Conservation (phyloP, 2,329 filamentous ascomycete species). For the Juglanconis sp. region DNA sequence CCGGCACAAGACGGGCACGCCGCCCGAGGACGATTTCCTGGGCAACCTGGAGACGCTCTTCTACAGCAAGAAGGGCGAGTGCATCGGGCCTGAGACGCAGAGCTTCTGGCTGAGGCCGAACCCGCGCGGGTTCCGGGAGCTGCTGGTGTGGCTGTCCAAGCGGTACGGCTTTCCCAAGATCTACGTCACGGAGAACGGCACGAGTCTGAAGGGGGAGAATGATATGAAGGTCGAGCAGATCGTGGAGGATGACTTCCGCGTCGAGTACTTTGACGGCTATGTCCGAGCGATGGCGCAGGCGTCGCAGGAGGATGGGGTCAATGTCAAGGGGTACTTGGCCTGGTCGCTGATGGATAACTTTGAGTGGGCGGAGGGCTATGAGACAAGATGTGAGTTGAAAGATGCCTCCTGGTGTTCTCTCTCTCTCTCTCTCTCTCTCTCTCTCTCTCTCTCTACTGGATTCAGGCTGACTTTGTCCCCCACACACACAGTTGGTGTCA, state of each 20-base stretch:
- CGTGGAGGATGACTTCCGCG: constrained; percentile 77
- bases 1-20: constrained; percentile 62
- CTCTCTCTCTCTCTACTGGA: background rate
- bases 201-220: constrained; percentile 79
- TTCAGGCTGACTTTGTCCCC: constrained; percentile 32
- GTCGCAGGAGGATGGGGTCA: constrained; percentile 66
- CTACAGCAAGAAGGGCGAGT: constrained; percentile 67
- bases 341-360: constrained; percentile 92
- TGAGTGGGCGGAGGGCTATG: constrained; percentile 89
- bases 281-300: constrained; percentile 74
- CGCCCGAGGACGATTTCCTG: constrained; percentile 64
- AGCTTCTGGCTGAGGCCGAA: constrained; percentile 77
- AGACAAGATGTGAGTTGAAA: constrained; percentile 55
- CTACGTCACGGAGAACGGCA: constrained; percentile 88
- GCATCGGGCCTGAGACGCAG: constrained; percentile 79
- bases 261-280: constrained; percentile 75
- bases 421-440: too few relatives aligned
- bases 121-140: constrained; percentile 71
- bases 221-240: constrained; percentile 68
- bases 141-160: constrained; percentile 73
- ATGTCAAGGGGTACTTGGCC: constrained; percentile 77
- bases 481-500: constrained; percentile 67
- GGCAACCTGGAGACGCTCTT: constrained; percentile 74
- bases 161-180: constrained; percentile 75
- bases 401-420: background rate